These are phyloP conservation scores for Phytopythium ostracodes DNA, from an alignment of 352 stramenopile species.

Conservation along the genomic window DNA sequence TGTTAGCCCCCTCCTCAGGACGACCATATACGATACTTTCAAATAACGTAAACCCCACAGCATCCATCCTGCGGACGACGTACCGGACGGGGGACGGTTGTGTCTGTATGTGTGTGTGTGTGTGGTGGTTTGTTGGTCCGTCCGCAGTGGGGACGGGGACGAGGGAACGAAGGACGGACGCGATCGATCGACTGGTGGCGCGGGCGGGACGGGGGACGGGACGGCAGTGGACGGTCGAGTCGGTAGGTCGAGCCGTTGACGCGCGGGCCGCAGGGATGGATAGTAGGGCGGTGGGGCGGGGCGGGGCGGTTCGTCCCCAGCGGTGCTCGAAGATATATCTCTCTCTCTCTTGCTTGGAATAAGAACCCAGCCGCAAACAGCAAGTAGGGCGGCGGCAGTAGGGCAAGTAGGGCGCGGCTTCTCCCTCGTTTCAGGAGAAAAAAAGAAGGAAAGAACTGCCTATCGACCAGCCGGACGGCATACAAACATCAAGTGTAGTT, in stretches of 20 bases:
- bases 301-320: neutral
- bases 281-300: neutral
- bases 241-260: too few relatives aligned
- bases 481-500: neutral
- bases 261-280: neutral
- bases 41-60: too few relatives aligned
- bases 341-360: neutral
- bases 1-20: too few relatives aligned
- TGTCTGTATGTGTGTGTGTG: too few relatives aligned
- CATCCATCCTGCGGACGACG: too few relatives aligned
- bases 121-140: too few relatives aligned
- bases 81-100: too few relatives aligned
- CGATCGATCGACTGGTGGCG: too few relatives aligned
- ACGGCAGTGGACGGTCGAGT: too few relatives aligned
- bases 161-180: too few relatives aligned
- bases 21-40: too few relatives aligned
- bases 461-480: neutral
- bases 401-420: neutral
- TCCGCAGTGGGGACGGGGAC: too few relatives aligned
- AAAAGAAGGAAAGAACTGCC: constrained; percentile 3
- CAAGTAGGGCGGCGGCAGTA: neutral
- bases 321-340: neutral
- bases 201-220: neutral
- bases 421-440: neutral
- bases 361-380: neutral